Evolutionary conservation across 2,329 filamentous ascomycete species (phyloP), one percentile per base, ranked within the genome.

Genomic region (Diaporthe eres): DNA sequence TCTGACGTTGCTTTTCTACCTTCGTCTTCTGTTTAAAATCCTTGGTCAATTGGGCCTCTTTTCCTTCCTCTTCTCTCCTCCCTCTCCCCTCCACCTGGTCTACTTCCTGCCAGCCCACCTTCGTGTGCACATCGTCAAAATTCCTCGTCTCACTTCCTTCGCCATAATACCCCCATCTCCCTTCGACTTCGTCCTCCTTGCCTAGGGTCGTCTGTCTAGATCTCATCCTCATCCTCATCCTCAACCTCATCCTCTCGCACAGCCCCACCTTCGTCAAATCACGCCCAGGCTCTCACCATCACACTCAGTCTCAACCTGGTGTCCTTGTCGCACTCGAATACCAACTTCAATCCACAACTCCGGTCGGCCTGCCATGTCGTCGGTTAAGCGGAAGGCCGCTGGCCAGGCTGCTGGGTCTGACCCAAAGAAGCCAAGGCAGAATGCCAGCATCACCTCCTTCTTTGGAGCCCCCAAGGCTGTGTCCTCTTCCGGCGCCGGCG

Each of bases 401-500:
- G 87, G 84, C 74, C 85, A 87, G 73, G 81, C 87, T 31, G 81
- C 85, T 15, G 84, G 83, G 39, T 78, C 83, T 0, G 91, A 93
- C 58, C 81, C 88, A 61, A 96, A 96, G 84, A 96, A 95, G 83
- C 82, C 92, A 75, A 95, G 93, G 84, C 87, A 90, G 72, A 93
- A 97, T 81, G 91, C 89, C 77, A 95, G 89, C 86, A 98, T 99
- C 82, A 96, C 93, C 39, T 94, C 95, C 22, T 98, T 98, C 88
- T 98, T 99, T 81, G 90, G 92, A 19, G 88, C 90, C 25, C 92
- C 95, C 8, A 94, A 93, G 82, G 80, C 86, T 22, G 79, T 82
- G 15, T 81, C 82, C 31, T 81, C 80, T 72, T 84, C 81, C 55
- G 77, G 12, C 22, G 39, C 51, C 42, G 70, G 60, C 37, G 76